These are phyloP conservation scores for Teunomyces aglyptinius DNA, from an alignment of 805 yeast species.

Conservation along the genomic window DNA sequence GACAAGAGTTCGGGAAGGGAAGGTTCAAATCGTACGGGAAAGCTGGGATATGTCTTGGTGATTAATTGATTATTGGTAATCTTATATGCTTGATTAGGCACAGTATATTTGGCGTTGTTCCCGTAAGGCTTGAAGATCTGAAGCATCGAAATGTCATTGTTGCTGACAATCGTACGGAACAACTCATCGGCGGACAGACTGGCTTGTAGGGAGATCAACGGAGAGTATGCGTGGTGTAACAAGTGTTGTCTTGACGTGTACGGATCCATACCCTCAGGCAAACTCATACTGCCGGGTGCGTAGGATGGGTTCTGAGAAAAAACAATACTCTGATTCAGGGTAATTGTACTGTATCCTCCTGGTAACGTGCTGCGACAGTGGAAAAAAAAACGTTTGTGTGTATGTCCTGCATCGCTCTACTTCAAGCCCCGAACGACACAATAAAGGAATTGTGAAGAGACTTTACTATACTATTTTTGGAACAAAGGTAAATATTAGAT, in stretches of 20 bases:
- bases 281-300: conserved; percentile 15
- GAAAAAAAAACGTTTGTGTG: background rate
- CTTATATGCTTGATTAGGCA: conserved; percentile 42
- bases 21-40: conserved; percentile 55
- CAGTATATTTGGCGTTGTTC: conserved; percentile 44
- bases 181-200: conserved; percentile 46
- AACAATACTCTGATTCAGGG: background rate
- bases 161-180: conserved; percentile 40
- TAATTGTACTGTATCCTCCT: background rate
- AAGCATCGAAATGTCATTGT: conserved; percentile 38
- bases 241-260: conserved; percentile 39
- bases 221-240: conserved; percentile 49
- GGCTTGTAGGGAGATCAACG: conserved; percentile 49
- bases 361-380: background rate
- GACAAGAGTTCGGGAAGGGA: conserved; percentile 38
- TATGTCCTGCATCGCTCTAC: background rate
- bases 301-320: background rate
- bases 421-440: background rate
- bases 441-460: background rate
- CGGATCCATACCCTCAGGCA: conserved; percentile 38
- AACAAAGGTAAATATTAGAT: background rate
- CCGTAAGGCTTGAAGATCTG: conserved; percentile 56
- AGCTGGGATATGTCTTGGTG: conserved; percentile 49
- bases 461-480: background rate
- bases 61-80: conserved; percentile 52